A percentile compares a stretch with the other conserved stretches of the same genome.
phyloP scores from a whole-genome alignment of 768 basidiomycete species.

The Auricularia cornea region DNA sequence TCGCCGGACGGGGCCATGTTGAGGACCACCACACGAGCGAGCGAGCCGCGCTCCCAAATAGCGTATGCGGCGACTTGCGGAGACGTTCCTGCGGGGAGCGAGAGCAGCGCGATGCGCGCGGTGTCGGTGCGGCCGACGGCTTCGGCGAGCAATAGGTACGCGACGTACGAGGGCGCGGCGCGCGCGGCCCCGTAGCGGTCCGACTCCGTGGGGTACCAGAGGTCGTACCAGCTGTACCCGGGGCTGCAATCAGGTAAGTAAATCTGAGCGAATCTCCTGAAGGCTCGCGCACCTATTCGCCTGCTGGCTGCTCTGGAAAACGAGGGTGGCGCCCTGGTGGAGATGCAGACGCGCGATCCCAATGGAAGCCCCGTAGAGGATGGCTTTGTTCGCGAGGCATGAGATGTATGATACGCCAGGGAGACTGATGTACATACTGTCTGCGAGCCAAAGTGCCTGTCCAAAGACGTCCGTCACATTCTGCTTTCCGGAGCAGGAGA shows the following conservation, averaged over 20 bases:
- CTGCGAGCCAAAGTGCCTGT: slow-evolving; percentile 25
- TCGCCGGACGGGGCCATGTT: slow-evolving; percentile 13
- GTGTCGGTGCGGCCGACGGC: slow-evolving; percentile 19
- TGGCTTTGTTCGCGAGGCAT: slow-evolving; percentile 7
- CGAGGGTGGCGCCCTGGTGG: slow-evolving; percentile 28
- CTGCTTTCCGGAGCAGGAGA: slow-evolving; percentile 26
- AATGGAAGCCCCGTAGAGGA: slow-evolving; percentile 20
- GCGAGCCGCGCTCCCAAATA: slow-evolving; percentile 22
- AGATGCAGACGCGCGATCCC: slow-evolving; percentile 25
- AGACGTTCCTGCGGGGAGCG: slow-evolving; percentile 10
- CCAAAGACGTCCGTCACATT: slow-evolving; percentile 29
- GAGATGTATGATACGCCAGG: not conserved
- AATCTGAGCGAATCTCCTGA: not conserved
- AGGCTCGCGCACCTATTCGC: slow-evolving; percentile 20
- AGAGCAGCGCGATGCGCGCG: slow-evolving; percentile 17
- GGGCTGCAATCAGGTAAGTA: not conserved
- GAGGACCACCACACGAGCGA: slow-evolving; percentile 21
- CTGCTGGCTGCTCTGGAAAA: slow-evolving; percentile 24
- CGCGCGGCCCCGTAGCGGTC: slow-evolving; percentile 19
- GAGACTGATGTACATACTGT: no score
- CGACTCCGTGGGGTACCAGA: slow-evolving; percentile 22
- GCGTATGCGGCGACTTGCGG: slow-evolving; percentile 22
- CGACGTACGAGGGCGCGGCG: slow-evolving; percentile 24
- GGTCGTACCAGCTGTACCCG: slow-evolving; percentile 20
- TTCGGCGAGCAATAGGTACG: slow-evolving; percentile 26